Conservation (phyloP, 2,329 filamentous ascomycete genomes). For the Volutella citrinella region DNA sequence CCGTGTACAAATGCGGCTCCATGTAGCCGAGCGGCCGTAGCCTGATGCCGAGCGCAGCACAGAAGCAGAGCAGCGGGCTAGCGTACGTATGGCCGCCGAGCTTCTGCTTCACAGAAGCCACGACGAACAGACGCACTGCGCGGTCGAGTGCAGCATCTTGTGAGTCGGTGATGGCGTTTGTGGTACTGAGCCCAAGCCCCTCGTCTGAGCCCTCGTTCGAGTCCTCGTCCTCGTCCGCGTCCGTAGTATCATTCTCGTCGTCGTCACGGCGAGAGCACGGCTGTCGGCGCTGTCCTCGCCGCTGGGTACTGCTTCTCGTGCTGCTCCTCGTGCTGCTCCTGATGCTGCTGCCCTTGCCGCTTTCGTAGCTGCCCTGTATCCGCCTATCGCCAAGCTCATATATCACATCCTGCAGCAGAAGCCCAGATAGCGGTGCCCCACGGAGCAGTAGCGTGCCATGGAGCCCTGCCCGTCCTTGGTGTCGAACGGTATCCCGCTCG, state of each 20-base stretch:
- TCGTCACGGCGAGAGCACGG: no score
- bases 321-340: no score
- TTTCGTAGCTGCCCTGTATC: no score
- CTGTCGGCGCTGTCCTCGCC: no score
- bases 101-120: background rate
- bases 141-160: background rate
- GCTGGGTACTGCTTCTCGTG: no score
- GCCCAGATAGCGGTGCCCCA: slow-evolving; percentile 4
- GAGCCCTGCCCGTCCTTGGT: slow-evolving; percentile 5
- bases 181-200: no score
- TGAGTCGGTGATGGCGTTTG: no score
- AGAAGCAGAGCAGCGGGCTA: background rate
- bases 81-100: background rate
- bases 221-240: no score
- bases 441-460: slow-evolving; percentile 4
- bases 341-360: no score
- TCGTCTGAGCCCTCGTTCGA: no score
- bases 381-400: no score
- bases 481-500: slow-evolving; percentile 1
- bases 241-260: no score
- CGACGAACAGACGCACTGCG: background rate
- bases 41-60: background rate
- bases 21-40: background rate
- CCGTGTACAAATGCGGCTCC: background rate
- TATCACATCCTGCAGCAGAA: slow-evolving; percentile 1